phyloP scores from a whole-genome alignment of 768 basidiomycete genomes.

The Austroboletus festivus region DNA sequence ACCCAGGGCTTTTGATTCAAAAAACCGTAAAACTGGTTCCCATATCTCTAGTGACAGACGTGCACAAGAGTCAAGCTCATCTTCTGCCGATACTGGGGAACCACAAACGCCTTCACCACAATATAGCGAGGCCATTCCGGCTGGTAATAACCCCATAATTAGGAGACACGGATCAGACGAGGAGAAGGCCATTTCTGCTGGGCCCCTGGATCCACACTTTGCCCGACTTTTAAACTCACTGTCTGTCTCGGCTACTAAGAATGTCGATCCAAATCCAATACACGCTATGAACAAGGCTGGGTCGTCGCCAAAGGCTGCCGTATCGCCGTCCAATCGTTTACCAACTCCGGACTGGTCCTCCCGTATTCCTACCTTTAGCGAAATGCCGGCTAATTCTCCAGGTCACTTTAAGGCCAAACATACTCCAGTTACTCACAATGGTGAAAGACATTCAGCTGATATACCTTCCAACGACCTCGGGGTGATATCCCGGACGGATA shows the following conservation, averaged over 20 bases:
- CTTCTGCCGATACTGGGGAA: constrained; percentile 57
- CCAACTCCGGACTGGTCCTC: constrained; percentile 33
- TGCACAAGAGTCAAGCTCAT: constrained; percentile 64
- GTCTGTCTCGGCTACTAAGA: constrained; percentile 50
- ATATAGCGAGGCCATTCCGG: constrained; percentile 41
- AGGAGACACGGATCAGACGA: constrained; percentile 35
- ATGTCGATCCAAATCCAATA: constrained; percentile 10
- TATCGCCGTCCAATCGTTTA: constrained; percentile 11
- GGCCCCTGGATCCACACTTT: constrained; percentile 63
- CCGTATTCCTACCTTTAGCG: constrained; percentile 25
- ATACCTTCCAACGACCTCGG: constrained; percentile 1
- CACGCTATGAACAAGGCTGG: constrained; percentile 2
- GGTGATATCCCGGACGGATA: not conserved
- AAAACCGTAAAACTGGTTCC: constrained; percentile 35
- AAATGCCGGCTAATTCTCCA: constrained; percentile 6
- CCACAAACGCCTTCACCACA: constrained; percentile 65
- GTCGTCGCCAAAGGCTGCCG: constrained; percentile 10
- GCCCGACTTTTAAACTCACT: constrained; percentile 63
- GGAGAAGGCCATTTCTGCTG: constrained; percentile 23
- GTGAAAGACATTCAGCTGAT: constrained; percentile 2
- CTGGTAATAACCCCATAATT: constrained; percentile 11
- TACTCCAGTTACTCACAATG: constrained; percentile 2
- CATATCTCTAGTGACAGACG: constrained; percentile 30
- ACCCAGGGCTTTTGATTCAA: constrained; percentile 40
- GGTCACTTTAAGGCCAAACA: constrained; percentile 5